Evolutionary conservation across 768 basidiomycete species (phyloP), one percentile per base, ranked within the genome.

Genomic region (Candolleomyces efflorescens): DNA sequence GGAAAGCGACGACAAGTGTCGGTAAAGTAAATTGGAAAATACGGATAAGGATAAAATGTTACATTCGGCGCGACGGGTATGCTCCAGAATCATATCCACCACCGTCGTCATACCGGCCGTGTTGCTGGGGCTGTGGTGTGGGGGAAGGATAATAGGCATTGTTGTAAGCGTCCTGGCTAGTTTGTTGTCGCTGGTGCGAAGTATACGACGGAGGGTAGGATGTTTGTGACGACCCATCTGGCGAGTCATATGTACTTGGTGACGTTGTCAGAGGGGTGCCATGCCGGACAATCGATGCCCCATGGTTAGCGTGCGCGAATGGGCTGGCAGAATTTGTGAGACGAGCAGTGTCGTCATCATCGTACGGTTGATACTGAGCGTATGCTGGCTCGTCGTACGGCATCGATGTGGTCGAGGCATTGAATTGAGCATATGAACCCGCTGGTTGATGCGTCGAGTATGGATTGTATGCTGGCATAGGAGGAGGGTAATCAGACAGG

Each of bases 391-490:
- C 68, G 18, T 83, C 78, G 60, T 85, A 84, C 32, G 32, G 48
- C 82, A 78, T 4, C 71, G 82, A 78, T 48, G 78, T 70, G 43
- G 81, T 70, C 11, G 89, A 90, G 24, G 77, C 74, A 63, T 86
- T 84, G 73, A 81, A 87, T 44, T 80, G 82, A 43, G 78, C 69
- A 59, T 81, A 80, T 15, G 76, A 70, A 53, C 75, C 78, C n/a
- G 78, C 70, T 17, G 74, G 64, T 64, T 85, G 84, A 27, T 84
- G 77, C 20, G 75, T 69, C 48, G 83, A 78, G 65, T 87, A 85
- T n/a, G 84, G 83, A 59, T 82, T 85, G 73, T 89, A 90, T 13
- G 83, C 80, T 27, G 90, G 90, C 89, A 92, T 92, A 1, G 87
- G 82, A 1, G 87, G 79, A 5, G 87, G 87, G 59, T 82, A 83